Evolutionary conservation across 2,329 filamentous ascomycete genomes (phyloP), one percentile per base, ranked within the genome.

Genomic region (Fusarium pilosicola): DNA sequence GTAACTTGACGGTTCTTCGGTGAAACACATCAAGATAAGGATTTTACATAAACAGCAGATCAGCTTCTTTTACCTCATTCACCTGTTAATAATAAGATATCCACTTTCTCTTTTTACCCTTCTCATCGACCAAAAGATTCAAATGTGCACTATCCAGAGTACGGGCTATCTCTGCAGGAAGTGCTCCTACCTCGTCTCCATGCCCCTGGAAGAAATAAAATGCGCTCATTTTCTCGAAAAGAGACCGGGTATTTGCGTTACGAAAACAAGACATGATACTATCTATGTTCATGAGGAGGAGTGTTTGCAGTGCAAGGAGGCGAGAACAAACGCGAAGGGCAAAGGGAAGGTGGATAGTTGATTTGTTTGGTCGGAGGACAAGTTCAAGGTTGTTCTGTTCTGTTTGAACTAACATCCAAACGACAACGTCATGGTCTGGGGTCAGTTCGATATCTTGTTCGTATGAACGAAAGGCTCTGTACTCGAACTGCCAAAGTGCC

Each of bases 231-330:
- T 38, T 13, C 38, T 51, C 3, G 26, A 39, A 11, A 71, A 34
- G 22, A 67, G 13, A 15, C 11, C n/a, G 0, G 62, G 57, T 1
- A 17, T 45, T 3, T 71, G 68, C 4, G 24, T 17, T 1, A 71
- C 30, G 9, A 17, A 2, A 1, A 51, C 67, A 17, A 55, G 26
- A 2, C 68, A 71, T 26, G 26, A 71, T 7, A 71, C 68, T 1
- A 24, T 62, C 7, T 71, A 71, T 18, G 57, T 71, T 41, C 68
- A 71, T 6, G 34, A 56, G 22, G 62, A 62, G 28, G 67, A 71
- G 41, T 71, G 68, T 41, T 48, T 68, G 6, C 34, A 30, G n/a
- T 71, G 67, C 28, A 42, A 38, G 18, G 30, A 63, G 24, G 24
- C 18, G 2, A 30, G n/a, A 11, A 5, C 24, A 8, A 28, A 7